phyloP scores from a whole-genome alignment of 805 yeast genomes.

The Naumovozyma castellii region DNA sequence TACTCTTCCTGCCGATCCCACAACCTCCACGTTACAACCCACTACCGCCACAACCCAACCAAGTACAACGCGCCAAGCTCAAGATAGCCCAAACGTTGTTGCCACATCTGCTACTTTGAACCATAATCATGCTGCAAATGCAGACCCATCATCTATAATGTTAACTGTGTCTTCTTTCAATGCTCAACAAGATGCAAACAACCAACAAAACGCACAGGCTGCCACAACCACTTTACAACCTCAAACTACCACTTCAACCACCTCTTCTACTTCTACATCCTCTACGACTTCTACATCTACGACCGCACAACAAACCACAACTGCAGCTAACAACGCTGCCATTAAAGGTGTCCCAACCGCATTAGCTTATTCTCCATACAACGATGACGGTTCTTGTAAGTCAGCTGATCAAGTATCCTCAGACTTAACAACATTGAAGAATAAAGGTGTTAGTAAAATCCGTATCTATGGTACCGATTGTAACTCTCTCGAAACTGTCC shows the following conservation, averaged over 20 bases:
- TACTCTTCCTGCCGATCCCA: background rate
- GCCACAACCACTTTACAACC: constrained; percentile 3
- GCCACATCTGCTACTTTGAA: constrained; percentile 8
- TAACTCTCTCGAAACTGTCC: constrained; percentile 51
- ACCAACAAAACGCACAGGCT: background rate
- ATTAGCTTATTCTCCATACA: constrained; percentile 74
- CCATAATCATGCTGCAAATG: constrained; percentile 2
- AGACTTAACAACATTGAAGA: constrained; percentile 50
- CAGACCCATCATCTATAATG: constrained; percentile 1
- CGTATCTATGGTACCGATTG: constrained; percentile 89
- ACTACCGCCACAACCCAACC: constrained; percentile 4
- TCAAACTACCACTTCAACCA: constrained; percentile 6
- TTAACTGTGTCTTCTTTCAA: background rate
- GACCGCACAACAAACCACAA: constrained; percentile 8
- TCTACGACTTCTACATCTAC: constrained; percentile 3
- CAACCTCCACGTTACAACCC: constrained; percentile 3
- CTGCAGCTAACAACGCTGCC: constrained; percentile 7
- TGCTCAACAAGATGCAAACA: background rate
- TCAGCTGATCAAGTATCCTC: constrained; percentile 39
- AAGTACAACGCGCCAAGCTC: background rate
- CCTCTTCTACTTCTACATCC: constrained; percentile 12
- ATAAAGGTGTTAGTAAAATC: constrained; percentile 54
- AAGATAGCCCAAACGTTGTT: background rate
- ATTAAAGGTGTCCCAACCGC: constrained; percentile 41
- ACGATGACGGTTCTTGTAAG: constrained; percentile 60